phyloP scores from a whole-genome alignment of 192 early-diverging fungal genomes.

The Entomortierella lignicola region DNA sequence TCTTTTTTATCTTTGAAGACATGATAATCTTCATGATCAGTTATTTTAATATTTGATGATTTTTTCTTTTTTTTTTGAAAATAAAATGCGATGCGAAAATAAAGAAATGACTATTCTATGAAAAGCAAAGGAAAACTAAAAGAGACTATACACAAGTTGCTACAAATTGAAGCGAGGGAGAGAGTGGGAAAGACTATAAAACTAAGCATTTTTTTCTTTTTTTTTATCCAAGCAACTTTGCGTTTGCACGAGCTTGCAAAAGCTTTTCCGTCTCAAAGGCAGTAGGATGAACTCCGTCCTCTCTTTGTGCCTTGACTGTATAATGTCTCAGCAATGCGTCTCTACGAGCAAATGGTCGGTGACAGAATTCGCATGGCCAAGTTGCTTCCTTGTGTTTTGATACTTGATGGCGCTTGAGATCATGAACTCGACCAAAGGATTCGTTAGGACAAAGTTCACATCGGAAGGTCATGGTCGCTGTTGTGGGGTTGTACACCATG shows the following conservation, averaged over 20 bases:
- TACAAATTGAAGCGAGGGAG: no score
- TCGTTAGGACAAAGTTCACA: constrained; percentile 33
- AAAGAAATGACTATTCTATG: no score
- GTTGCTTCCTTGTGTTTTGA: constrained; percentile 33
- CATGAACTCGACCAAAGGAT: constrained; percentile 40
- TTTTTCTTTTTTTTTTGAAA: no score
- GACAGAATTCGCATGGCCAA: constrained; percentile 44
- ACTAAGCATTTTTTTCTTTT: constrained; percentile 2
- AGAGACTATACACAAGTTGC: no score
- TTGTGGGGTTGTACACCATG: constrained; percentile 23
- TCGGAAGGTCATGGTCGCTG: constrained; percentile 24
- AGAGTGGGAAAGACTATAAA: neutral
- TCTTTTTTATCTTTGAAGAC: no score
- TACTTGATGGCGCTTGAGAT: constrained; percentile 29
- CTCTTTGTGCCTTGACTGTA: constrained; percentile 21
- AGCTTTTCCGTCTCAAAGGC: constrained; percentile 25
- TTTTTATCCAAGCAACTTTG: constrained; percentile 18
- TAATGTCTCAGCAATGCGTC: constrained; percentile 43
- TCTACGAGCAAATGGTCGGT: constrained; percentile 20
- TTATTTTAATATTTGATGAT: no score
- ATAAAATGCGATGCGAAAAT: no score
- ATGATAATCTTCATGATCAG: no score
- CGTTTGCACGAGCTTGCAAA: constrained; percentile 25
- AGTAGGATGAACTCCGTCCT: constrained; percentile 31
- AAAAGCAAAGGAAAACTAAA: no score